A percentile compares a stretch with the other conserved stretches of the same genome.
phyloP scores from a whole-genome alignment of 352 stramenopile genomes.

The Phytophthora idaei region DNA sequence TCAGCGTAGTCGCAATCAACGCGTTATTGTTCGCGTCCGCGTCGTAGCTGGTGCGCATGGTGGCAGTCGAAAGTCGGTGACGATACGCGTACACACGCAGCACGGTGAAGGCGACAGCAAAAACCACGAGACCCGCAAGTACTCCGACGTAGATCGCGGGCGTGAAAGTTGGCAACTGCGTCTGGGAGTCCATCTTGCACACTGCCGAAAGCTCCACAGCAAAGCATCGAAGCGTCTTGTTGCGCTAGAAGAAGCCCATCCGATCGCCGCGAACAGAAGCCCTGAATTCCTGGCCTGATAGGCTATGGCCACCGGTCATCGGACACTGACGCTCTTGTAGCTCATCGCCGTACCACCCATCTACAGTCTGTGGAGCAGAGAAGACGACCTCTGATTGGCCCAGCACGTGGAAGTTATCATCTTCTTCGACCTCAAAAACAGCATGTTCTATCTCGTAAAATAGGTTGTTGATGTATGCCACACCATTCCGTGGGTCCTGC shows the following conservation, averaged over 20 bases:
- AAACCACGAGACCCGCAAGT: slow-evolving; percentile 19
- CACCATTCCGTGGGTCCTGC: slow-evolving; percentile 29
- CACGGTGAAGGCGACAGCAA: slow-evolving; percentile 25
- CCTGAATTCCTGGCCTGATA: slow-evolving; percentile 7
- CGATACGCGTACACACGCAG: slow-evolving; percentile 28
- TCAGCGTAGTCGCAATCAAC: slow-evolving; percentile 34
- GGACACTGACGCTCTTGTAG: not conserved
- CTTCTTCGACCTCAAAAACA: not conserved
- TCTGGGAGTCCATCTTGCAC: slow-evolving; percentile 26
- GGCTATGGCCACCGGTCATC: not conserved
- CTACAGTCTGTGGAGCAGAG: not conserved
- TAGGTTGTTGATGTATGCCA: slow-evolving; percentile 3
- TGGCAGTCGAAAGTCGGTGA: slow-evolving; percentile 23
- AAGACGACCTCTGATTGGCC: slow-evolving; percentile 11
- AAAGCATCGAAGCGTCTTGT: slow-evolving; percentile 7
- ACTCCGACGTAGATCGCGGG: slow-evolving; percentile 31
- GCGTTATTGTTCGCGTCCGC: slow-evolving; percentile 10
- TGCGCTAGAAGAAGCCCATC: not conserved
- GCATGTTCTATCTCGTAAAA: not conserved
- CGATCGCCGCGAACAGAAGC: not conserved
- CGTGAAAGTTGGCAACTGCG: slow-evolving; percentile 32
- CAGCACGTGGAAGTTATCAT: slow-evolving; percentile 22
- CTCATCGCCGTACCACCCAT: slow-evolving; percentile 5
- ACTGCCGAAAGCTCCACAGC: slow-evolving; percentile 11
- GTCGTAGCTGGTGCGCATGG: slow-evolving; percentile 17